Evolutionary conservation across 2,329 filamentous ascomycete genomes (phyloP), one percentile per base, ranked within the genome.

Genomic region (Botryotinia narcissicola): DNA sequence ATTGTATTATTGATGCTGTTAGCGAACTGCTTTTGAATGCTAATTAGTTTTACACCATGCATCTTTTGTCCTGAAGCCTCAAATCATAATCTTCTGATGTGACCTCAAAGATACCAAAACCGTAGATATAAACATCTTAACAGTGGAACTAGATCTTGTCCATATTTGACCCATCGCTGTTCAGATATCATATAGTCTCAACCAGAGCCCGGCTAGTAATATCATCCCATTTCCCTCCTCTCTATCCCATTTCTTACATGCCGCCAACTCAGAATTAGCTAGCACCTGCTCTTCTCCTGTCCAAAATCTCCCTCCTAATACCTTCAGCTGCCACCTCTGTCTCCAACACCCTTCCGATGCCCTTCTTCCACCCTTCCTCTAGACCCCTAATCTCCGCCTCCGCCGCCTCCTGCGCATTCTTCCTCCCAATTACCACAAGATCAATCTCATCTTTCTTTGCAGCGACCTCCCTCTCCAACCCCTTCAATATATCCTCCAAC

Each of bases 281-380:
- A 40, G 76, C 80, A 42, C 76, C 82, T 66, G 80, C 82, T 78
- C 87, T 86, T 82, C 91, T 86, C 81, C 87, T 86, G 78, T 91
- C 89, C 74, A 94, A 80, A 70, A 94, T 88, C 82, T 93, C 87
- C 77, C 85, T 84, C 80, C 89, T 86, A 78, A 98, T 79, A 67
- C 86, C 87, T 83, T 97, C 93, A 16, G 91, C 91, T 0, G 94
- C 96, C 71, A 95, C 87, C 85, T 98, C 93, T 0, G 93, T 93
- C 87, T 98, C 94, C 57, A 98, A 84, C 64, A 96, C 91, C 74
- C 90, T 87, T 4, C 92, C 92, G 1, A 98, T 89, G 37, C 93
- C 93, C 68, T 85, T 87, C 83, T 88, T 90, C 95, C 95, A 98
- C 4, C 87, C 88, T 75, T 93, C 90, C 79, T 97, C 93, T 51